phyloP scores from a whole-genome alignment of 2,329 filamentous ascomycete genomes.

The Zopfia rhizophila region DNA sequence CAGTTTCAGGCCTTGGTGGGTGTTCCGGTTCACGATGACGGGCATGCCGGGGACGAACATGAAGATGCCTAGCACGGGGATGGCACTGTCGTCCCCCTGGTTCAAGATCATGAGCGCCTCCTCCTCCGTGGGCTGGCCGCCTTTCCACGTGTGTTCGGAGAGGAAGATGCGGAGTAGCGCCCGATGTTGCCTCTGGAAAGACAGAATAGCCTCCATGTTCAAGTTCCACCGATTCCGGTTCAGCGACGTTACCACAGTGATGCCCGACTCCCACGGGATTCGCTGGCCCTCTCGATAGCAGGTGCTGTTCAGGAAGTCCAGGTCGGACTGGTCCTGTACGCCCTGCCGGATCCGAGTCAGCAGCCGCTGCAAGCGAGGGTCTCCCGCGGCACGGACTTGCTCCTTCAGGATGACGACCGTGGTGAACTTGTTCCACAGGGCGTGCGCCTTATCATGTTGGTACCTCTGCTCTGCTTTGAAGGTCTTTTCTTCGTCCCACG shows the following conservation, averaged over 20 bases:
- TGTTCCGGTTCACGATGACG: conserved; percentile 14
- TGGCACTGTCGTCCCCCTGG: conserved; percentile 13
- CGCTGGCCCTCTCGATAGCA: conserved; percentile 7
- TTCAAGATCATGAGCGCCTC: conserved; percentile 16
- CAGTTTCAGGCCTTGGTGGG: conserved; percentile 15
- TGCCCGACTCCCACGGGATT: conserved; percentile 12
- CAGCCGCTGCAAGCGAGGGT: conserved; percentile 3
- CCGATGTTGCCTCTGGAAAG: conserved; percentile 10
- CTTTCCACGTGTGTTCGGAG: conserved; percentile 15
- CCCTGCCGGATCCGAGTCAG: conserved; percentile 5
- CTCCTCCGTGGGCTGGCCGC: conserved; percentile 15
- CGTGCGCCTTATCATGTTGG: conserved; percentile 13
- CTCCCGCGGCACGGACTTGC: conserved; percentile 1
- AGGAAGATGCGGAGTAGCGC: conserved; percentile 15
- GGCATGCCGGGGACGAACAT: conserved; percentile 13
- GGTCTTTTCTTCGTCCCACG: conserved; percentile 6
- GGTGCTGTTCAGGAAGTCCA: conserved; percentile 4
- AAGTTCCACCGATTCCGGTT: conserved; percentile 16
- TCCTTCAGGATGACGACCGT: conserved; percentile 8
- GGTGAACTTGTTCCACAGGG: conserved; percentile 12
- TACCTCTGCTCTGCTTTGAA: conserved; percentile 9
- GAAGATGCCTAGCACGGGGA: conserved; percentile 8
- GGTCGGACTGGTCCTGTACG: conserved; percentile 1
- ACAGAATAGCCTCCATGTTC: conserved; percentile 13
- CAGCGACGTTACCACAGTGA: conserved; percentile 11